Evolutionary conservation across 2,329 filamentous ascomycete genomes (phyloP).

Genomic region (Nemania bipapillata): DNA sequence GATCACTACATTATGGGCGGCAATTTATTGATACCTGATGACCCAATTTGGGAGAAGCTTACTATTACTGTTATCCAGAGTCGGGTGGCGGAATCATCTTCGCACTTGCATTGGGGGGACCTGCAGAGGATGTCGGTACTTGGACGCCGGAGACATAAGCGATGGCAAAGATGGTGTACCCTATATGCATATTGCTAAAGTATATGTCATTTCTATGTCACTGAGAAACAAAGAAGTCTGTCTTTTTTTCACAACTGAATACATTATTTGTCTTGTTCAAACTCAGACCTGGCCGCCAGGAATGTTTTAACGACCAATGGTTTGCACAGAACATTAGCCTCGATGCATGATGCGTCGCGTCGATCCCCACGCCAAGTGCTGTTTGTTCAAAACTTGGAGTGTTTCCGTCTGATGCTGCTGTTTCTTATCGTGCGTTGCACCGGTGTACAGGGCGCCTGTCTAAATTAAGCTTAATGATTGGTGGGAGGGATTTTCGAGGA

Average conservation of each 20-base stretch:
- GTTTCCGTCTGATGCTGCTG: slow-evolving; percentile 37
- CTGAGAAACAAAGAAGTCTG: slow-evolving; percentile 20
- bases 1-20: slow-evolving; percentile 34
- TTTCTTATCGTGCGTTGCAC: slow-evolving; percentile 11
- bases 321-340: slow-evolving; percentile 18
- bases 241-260: background rate
- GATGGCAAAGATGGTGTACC: slow-evolving; percentile 31
- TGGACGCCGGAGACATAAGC: slow-evolving; percentile 18
- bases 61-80: slow-evolving; percentile 17
- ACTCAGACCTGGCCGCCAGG: background rate
- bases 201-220: slow-evolving; percentile 21
- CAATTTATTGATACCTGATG: slow-evolving; percentile 40
- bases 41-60: slow-evolving; percentile 30
- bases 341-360: background rate
- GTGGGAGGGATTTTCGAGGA: slow-evolving; percentile 21
- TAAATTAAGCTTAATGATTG: slow-evolving; percentile 31
- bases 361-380: background rate
- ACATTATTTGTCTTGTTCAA: slow-evolving; percentile 7
- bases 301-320: background rate
- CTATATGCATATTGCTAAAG: slow-evolving; percentile 20
- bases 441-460: slow-evolving; percentile 1
- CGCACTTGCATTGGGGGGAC: slow-evolving; percentile 34
- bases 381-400: slow-evolving; percentile 23
- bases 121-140: slow-evolving; percentile 29
- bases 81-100: slow-evolving; percentile 23